A percentile compares a stretch with the other conserved stretches of the same genome.
These are phyloP conservation scores for Russula virescens DNA, from an alignment of 768 basidiomycete genomes.

Conservation along the genomic window DNA sequence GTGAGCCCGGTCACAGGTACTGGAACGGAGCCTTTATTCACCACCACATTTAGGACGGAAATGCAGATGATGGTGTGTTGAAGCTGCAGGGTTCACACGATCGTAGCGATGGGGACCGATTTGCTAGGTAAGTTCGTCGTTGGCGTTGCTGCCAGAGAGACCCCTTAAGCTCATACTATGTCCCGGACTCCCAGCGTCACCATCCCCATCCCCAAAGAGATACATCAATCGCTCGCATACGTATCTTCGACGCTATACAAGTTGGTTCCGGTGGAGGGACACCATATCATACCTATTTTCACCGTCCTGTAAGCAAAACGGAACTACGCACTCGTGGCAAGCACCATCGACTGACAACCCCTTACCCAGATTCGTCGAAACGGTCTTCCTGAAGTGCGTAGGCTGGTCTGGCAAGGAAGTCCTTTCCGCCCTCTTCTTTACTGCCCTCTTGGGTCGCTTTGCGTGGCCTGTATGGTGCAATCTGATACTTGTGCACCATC, in stretches of 20 bases:
- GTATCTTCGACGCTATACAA: neutral
- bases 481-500: neutral
- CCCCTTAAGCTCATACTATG: neutral
- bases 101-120: neutral
- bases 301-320: conserved; percentile 3
- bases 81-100: neutral
- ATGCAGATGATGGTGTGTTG: neutral
- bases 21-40: neutral
- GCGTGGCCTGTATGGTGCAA: neutral
- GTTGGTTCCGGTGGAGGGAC: neutral
- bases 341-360: neutral
- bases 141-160: neutral
- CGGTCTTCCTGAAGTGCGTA: neutral
- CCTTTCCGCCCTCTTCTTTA: neutral
- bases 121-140: neutral
- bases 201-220: neutral
- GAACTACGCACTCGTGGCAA: neutral
- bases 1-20: neutral
- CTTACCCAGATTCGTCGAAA: neutral
- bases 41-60: neutral
- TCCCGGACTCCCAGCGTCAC: neutral
- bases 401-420: neutral
- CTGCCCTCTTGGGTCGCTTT: neutral
- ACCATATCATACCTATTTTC: neutral
- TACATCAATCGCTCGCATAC: neutral